Conservation (phyloP, 2,329 filamentous ascomycete genomes). For the Diaporthe ampelina region DNA sequence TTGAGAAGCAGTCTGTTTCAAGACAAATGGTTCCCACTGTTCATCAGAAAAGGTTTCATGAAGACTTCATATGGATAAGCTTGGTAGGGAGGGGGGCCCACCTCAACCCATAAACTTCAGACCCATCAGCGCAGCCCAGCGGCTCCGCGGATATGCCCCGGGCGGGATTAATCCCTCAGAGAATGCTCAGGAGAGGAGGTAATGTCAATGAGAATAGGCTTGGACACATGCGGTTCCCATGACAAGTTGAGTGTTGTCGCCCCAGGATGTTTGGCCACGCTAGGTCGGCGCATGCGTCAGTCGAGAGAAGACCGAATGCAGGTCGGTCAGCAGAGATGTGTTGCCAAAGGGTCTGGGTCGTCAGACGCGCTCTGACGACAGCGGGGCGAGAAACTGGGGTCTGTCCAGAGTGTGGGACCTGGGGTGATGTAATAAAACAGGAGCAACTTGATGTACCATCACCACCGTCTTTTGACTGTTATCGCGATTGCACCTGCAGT, state of each 20-base stretch:
- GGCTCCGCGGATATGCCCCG: conserved; percentile 12
- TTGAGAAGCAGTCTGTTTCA: conserved; percentile 30
- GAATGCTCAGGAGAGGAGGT: background rate
- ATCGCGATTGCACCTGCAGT: background rate
- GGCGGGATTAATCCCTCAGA: conserved; percentile 1
- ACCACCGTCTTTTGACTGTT: too few relatives aligned
- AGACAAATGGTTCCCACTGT: conserved; percentile 22
- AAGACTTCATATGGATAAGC: background rate
- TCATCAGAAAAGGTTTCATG: conserved; percentile 19
- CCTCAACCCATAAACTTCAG: conserved; percentile 10
- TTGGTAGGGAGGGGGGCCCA: background rate
- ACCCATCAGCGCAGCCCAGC: conserved; percentile 9
- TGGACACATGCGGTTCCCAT: background rate
- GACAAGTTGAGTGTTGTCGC: background rate
- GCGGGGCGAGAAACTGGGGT: conserved; percentile 37
- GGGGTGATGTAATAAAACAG: conserved; percentile 26
- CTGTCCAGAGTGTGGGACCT: conserved; percentile 23
- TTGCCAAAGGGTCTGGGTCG: conserved; percentile 3
- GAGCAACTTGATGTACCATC: background rate
- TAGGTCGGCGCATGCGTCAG: conserved; percentile 8
- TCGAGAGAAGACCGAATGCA: conserved; percentile 13
- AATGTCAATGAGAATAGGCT: background rate
- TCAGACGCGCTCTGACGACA: conserved; percentile 39
- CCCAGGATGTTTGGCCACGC: background rate
- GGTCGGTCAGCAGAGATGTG: conserved; percentile 23